Conservation (phyloP, 345 rosid species). For the Syzygium aromaticum region DNA sequence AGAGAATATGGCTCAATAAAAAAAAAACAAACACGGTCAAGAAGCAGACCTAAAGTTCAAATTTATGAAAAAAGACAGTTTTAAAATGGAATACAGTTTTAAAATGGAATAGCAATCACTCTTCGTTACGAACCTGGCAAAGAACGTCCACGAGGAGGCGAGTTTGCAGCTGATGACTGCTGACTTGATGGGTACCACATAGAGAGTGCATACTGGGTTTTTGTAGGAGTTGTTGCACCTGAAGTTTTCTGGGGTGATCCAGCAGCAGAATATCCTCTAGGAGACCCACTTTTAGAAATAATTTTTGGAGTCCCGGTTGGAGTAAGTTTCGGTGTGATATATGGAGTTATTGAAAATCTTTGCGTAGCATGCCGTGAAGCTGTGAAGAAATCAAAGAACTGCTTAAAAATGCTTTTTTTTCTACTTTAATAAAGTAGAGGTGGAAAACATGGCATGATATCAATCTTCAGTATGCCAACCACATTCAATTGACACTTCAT, state of each 20-base stretch:
- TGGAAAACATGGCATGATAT: background rate
- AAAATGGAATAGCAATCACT: background rate
- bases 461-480: background rate
- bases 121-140: constrained; percentile 45
- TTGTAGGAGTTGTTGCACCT: constrained; percentile 60
- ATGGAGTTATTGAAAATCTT: constrained; percentile 66
- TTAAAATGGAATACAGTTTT: background rate
- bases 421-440: background rate
- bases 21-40: background rate
- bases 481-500: background rate
- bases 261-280: constrained; percentile 59
- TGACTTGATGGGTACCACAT: constrained; percentile 91
- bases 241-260: constrained; percentile 64
- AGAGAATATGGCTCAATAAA: background rate
- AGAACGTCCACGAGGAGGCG: constrained; percentile 74
- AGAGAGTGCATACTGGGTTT: constrained; percentile 41
- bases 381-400: constrained; percentile 13
- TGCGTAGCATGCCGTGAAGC: constrained; percentile 44
- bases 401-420: background rate
- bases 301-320: constrained; percentile 80
- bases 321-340: constrained; percentile 71
- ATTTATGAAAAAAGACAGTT: background rate
- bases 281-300: constrained; percentile 53
- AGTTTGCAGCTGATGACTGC: constrained; percentile 82
- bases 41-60: background rate